phyloP scores from a whole-genome alignment of 2,329 filamentous ascomycete species.

The Graphiopsis chlorocephala region DNA sequence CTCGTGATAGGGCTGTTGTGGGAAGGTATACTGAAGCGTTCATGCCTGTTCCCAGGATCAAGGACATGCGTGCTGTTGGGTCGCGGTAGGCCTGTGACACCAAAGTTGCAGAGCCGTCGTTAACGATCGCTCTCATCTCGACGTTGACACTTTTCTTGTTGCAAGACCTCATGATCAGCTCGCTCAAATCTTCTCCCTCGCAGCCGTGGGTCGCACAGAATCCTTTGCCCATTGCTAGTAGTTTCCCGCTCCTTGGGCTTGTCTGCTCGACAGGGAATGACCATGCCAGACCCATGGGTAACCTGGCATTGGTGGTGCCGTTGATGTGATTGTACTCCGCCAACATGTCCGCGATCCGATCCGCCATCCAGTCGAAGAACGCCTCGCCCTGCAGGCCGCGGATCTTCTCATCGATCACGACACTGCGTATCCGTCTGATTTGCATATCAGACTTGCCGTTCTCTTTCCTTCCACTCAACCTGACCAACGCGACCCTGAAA shows the following conservation, averaged over 20 bases:
- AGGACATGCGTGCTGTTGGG: slow-evolving; percentile 58
- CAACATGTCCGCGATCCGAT: slow-evolving; percentile 56
- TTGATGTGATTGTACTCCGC: slow-evolving; percentile 39
- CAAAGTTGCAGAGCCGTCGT: slow-evolving; percentile 61
- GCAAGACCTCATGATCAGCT: slow-evolving; percentile 59
- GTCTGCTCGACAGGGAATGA: slow-evolving; percentile 67
- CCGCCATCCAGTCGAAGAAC: slow-evolving; percentile 68
- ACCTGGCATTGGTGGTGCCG: slow-evolving; percentile 34
- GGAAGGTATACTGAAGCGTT: slow-evolving; percentile 64
- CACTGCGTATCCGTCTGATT: slow-evolving; percentile 54
- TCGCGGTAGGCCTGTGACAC: slow-evolving; percentile 62
- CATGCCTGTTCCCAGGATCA: slow-evolving; percentile 64
- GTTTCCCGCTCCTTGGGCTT: slow-evolving; percentile 54
- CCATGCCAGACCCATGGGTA: slow-evolving; percentile 63
- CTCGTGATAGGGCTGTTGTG: slow-evolving; percentile 49
- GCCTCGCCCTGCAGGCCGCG: slow-evolving; percentile 53
- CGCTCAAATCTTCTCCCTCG: slow-evolving; percentile 58
- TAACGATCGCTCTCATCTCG: slow-evolving; percentile 60
- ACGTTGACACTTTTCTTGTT: slow-evolving; percentile 54
- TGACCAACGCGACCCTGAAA: slow-evolving; percentile 60
- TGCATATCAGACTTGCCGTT: slow-evolving; percentile 46
- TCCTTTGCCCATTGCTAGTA: slow-evolving; percentile 65
- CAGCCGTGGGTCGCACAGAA: slow-evolving; percentile 60
- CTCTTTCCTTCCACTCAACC: slow-evolving; percentile 49
- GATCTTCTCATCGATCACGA: slow-evolving; percentile 56